These are phyloP conservation scores for Sporothrix luriei DNA, from an alignment of 2,329 filamentous ascomycete species.

Conservation along the genomic window DNA sequence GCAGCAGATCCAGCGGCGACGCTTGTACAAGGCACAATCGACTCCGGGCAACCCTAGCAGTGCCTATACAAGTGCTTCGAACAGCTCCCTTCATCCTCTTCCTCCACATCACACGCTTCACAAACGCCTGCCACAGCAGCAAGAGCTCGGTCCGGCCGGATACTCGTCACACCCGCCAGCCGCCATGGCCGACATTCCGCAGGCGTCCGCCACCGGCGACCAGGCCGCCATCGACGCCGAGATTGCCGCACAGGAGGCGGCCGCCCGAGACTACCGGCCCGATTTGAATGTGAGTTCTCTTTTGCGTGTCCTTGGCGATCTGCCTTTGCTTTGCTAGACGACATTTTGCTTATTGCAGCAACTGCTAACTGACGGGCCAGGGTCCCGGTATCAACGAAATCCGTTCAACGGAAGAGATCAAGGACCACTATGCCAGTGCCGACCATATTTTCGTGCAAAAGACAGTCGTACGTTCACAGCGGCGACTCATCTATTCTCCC, in stretches of 20 bases:
- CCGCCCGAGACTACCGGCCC: slow-evolving; percentile 62
- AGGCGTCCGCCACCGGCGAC: slow-evolving; percentile 1
- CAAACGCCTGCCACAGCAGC: slow-evolving; percentile 21
- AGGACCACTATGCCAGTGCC: slow-evolving; percentile 83
- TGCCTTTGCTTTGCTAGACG: not conserved
- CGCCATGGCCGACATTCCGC: slow-evolving; percentile 25
- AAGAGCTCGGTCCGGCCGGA: slow-evolving; percentile 17
- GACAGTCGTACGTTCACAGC: slow-evolving; percentile 66
- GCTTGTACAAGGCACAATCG: slow-evolving; percentile 18
- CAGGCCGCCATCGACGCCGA: slow-evolving; percentile 44
- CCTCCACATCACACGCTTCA: not conserved
- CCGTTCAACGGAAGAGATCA: slow-evolving; percentile 74
- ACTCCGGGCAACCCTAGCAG: slow-evolving; percentile 12
- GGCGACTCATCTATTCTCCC: not conserved
- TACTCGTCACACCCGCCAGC: slow-evolving; percentile 7
- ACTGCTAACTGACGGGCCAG: slow-evolving; percentile 53
- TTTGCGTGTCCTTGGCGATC: not conserved
- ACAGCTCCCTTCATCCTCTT: not conserved
- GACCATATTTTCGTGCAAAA: slow-evolving; percentile 84
- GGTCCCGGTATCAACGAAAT: slow-evolving; percentile 81
- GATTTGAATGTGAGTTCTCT: slow-evolving; percentile 54
- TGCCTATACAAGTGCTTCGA: not conserved
- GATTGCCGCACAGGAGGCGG: slow-evolving; percentile 61
- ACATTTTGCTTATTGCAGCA: not conserved
- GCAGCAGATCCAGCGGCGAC: slow-evolving; percentile 30